phyloP scores from a whole-genome alignment of 169 alveolate species.

The Eimeria maxima region DNA sequence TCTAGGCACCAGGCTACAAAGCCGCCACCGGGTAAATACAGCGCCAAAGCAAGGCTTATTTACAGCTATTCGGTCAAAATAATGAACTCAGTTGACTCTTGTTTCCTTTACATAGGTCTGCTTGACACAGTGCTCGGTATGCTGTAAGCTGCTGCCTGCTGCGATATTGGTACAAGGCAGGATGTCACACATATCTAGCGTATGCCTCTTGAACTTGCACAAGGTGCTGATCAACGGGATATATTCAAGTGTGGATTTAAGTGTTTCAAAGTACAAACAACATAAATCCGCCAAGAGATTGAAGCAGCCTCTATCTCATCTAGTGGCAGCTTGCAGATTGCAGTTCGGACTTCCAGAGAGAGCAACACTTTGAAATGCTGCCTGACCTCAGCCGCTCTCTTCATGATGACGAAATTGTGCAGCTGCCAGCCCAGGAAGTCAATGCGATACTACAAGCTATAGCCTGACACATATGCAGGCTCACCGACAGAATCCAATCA shows the following conservation, averaged over 20 bases:
- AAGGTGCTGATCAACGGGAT: background rate
- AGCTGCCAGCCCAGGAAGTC: background rate
- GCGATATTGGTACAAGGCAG: background rate
- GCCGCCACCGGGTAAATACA: background rate
- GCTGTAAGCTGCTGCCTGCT: background rate
- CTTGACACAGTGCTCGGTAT: background rate
- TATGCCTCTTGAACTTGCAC: constrained; percentile 2
- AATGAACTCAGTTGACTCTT: background rate
- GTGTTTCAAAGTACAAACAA: constrained; percentile 5
- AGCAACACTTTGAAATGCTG: background rate
- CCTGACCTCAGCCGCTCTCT: background rate
- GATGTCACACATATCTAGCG: background rate
- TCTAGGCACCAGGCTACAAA: background rate
- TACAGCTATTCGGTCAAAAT: background rate
- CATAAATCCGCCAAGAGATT: background rate
- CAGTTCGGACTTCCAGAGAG: background rate
- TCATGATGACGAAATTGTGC: background rate
- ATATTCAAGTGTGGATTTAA: background rate
- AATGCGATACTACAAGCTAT: background rate
- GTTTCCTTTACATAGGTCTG: background rate
- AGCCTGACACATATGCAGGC: background rate
- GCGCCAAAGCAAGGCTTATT: background rate
- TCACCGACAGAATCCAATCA: background rate
- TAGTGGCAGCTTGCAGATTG: background rate
- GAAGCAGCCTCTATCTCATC: background rate